Percentiles rank a stretch among this genome's conserved stretches.
phyloP scores from a whole-genome alignment of 208 protist species.

The Acanthamoeba triangularis region DNA sequence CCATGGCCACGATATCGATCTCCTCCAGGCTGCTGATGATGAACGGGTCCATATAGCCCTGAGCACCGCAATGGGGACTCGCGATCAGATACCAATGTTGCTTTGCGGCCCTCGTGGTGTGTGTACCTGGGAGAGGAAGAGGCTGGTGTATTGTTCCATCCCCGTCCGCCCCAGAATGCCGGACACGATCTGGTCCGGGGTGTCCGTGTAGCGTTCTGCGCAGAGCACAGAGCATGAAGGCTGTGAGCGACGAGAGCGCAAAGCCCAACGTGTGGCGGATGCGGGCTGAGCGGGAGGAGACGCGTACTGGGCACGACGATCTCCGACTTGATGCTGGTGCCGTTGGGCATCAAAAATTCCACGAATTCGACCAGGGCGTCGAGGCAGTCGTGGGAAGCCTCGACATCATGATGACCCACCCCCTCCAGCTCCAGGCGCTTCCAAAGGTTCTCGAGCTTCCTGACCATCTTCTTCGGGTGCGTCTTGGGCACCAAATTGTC shows the following conservation, averaged over 20 bases:
- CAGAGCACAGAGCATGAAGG: not conserved
- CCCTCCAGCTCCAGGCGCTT: constrained; percentile 19
- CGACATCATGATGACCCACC: not conserved
- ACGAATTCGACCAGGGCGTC: not conserved
- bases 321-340: not conserved
- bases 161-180: not conserved
- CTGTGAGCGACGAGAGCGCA: too few species aligned
- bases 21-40: constrained; percentile 2
- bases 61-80: not conserved
- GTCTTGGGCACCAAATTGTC: not conserved
- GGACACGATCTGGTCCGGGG: not conserved
- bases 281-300: not conserved
- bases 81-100: too few species aligned
- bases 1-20: constrained; percentile 24
- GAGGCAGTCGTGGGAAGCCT: constrained; percentile 25
- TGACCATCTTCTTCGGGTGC: not conserved
- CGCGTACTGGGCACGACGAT: not conserved
- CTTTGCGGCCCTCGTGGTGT: too few species aligned
- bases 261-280: not conserved
- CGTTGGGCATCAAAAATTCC: not conserved
- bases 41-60: constrained; percentile 12
- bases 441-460: constrained; percentile 7
- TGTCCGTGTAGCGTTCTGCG: not conserved
- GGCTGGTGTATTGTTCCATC: constrained; percentile 33
- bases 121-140: constrained; percentile 3